Conservation (phyloP, 306 rosid species). For the Inga oerstediana region DNA sequence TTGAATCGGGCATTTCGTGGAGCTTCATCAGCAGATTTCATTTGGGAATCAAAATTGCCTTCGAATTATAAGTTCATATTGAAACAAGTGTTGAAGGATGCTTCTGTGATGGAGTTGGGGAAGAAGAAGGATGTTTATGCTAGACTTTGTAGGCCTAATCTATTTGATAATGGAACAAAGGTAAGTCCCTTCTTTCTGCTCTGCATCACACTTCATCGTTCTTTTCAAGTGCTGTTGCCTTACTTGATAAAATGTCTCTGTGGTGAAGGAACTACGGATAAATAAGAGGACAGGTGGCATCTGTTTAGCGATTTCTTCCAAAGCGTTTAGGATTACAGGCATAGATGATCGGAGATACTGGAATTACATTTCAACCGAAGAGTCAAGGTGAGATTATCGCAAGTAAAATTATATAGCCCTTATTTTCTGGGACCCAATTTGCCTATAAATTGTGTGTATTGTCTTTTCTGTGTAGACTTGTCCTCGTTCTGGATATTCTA, state of each 20-base stretch:
- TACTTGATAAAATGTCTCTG: slow-evolving; percentile 8
- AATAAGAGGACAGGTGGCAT: slow-evolving; percentile 71
- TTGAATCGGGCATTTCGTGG: slow-evolving; percentile 69
- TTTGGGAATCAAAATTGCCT: slow-evolving; percentile 90
- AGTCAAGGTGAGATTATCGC: slow-evolving; percentile 72
- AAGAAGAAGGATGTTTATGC: slow-evolving; percentile 60
- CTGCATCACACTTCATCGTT: background rate
- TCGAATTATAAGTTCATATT: slow-evolving; percentile 62
- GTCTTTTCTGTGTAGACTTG: background rate
- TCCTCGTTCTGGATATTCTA: background rate
- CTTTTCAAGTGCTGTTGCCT: slow-evolving; percentile 19
- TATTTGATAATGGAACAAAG: slow-evolving; percentile 71
- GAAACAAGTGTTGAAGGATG: slow-evolving; percentile 52
- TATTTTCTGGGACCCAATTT: background rate
- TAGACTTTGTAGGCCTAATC: slow-evolving; percentile 63
- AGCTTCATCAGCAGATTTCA: slow-evolving; percentile 84
- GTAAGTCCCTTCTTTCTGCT: slow-evolving; percentile 31
- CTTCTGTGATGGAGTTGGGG: slow-evolving; percentile 35
- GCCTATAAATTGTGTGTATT: slow-evolving; percentile 7
- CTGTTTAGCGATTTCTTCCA: slow-evolving; percentile 69
- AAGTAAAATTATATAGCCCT: slow-evolving; percentile 19
- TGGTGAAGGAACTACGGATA: slow-evolving; percentile 74
- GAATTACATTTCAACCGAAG: slow-evolving; percentile 69
- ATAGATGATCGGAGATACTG: slow-evolving; percentile 95
- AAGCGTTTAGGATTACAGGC: slow-evolving; percentile 78